Evolutionary conservation across 768 basidiomycete genomes (phyloP), one percentile per base, ranked within the genome.

Genomic region (Tulasnella sp.): DNA sequence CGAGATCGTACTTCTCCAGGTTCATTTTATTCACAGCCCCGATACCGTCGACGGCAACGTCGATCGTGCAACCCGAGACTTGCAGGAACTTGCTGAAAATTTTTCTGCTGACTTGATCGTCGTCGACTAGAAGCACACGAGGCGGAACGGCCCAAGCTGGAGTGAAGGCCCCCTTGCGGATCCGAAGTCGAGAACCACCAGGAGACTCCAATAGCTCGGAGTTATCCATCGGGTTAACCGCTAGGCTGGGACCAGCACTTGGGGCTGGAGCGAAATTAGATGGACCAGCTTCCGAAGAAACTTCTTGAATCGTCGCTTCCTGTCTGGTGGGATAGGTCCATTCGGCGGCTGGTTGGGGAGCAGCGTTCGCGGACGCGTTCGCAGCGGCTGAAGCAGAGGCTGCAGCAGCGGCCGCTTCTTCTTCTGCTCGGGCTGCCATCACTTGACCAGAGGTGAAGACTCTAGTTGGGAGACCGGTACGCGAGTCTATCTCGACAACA

Each of bases 21-120:
- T 97, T 96, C 95, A 98, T 98, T 88, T 95, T 97, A 81, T 92
- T 92, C 75, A 99, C 95, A 0, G 97, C 97, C 1, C 90, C 90
- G 5, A 94, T 89, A 0, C 96, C 97, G 83, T 98, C 95, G 48
- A 96, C 94, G 1, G 96, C 97, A 55, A 97, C 92, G 81, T 98
- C 97, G 77, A 92, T 95, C 81, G 91, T 91, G 84, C 96, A 98
- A 51, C 97, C 97, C 84, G 96, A 96, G 67, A 98, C 93, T 85
- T 97, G 92, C 83, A 99, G 84, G 83, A 98, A 97, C 85, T 96
- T 98, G 87, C 90, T 93, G 80, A 92, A 92, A 78, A 99, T 85
- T 83, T 91, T 92, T 78, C 96, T 85, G 83, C 92, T 95, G 37
- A 99, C 95, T 5, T 91, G 91, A 82, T 99, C 97, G 84, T 99